A percentile compares a stretch with the other conserved stretches of the same genome.
These are phyloP conservation scores for Suillus weaverae DNA, from an alignment of 768 basidiomycete genomes.

Conservation along the genomic window DNA sequence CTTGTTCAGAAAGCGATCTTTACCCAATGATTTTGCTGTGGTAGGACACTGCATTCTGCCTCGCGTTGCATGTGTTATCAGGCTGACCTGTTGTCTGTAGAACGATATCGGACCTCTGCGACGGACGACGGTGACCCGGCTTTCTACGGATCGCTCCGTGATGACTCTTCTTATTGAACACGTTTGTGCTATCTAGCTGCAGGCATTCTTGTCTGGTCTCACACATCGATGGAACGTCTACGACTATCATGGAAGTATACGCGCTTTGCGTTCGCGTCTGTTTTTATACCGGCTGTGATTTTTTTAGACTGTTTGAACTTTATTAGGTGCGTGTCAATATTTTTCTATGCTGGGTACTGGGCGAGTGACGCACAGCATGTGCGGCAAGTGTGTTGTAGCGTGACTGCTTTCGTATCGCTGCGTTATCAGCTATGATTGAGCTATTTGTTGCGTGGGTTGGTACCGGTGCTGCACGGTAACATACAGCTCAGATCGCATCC, in stretches of 20 bases:
- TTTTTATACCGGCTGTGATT: background rate
- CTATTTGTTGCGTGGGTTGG: background rate
- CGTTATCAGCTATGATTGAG: conserved; percentile 2
- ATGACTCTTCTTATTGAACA: conserved; percentile 1
- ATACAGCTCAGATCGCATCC: background rate
- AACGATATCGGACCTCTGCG: background rate
- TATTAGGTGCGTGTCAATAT: background rate
- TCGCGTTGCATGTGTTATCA: background rate
- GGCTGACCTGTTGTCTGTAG: too few species aligned
- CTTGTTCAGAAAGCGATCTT: background rate
- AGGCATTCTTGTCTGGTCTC: background rate
- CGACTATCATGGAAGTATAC: background rate
- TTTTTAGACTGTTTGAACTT: background rate
- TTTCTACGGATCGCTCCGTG: conserved; percentile 1
- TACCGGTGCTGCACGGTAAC: background rate
- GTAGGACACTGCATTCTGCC: background rate
- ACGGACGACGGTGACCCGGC: background rate
- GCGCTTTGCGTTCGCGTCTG: background rate
- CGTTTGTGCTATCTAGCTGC: background rate
- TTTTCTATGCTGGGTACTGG: background rate
- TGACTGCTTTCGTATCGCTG: background rate
- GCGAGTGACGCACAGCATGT: background rate
- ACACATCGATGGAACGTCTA: background rate
- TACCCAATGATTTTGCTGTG: background rate
- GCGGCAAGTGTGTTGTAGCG: background rate